Conservation (phyloP, 495 filamentous ascomycete genomes). For the Xylaria telfairii region DNA sequence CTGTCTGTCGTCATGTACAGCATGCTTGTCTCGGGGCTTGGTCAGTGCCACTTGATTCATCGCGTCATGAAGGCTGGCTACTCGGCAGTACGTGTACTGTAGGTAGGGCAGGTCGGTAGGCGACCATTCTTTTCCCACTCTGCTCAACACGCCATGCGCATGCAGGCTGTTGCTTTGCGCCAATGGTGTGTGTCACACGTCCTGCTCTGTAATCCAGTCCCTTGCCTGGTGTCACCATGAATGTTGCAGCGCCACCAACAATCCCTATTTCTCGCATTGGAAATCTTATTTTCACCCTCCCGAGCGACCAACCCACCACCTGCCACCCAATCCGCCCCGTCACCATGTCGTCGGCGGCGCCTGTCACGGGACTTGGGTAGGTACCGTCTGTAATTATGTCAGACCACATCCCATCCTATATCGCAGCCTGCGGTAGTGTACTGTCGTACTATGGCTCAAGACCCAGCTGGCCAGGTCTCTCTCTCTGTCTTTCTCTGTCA, state of each 20-base stretch:
- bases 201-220: conserved; percentile 19
- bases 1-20: neutral
- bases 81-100: too few relatives aligned
- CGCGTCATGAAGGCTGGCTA: neutral
- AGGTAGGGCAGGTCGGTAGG: neutral
- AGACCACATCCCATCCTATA: conserved; percentile 5
- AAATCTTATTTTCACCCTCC: conserved; percentile 14
- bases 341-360: conserved; percentile 20
- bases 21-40: neutral
- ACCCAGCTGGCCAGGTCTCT: neutral
- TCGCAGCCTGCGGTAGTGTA: neutral
- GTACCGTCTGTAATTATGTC: conserved; percentile 5
- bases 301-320: neutral
- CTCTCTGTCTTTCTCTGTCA: too few relatives aligned
- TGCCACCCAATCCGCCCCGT: neutral
- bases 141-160: conserved; percentile 13
- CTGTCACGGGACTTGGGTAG: conserved; percentile 1
- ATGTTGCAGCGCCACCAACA: conserved; percentile 3
- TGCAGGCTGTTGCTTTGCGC: conserved; percentile 12
- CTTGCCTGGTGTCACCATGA: conserved; percentile 15
- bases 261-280: conserved; percentile 14
- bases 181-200: conserved; percentile 18
- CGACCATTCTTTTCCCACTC: neutral
- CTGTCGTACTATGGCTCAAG: neutral
- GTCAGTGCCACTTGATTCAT: conserved; percentile 1